phyloP scores from a whole-genome alignment of 768 basidiomycete genomes.

The Erythrobasidium yunnanense region DNA sequence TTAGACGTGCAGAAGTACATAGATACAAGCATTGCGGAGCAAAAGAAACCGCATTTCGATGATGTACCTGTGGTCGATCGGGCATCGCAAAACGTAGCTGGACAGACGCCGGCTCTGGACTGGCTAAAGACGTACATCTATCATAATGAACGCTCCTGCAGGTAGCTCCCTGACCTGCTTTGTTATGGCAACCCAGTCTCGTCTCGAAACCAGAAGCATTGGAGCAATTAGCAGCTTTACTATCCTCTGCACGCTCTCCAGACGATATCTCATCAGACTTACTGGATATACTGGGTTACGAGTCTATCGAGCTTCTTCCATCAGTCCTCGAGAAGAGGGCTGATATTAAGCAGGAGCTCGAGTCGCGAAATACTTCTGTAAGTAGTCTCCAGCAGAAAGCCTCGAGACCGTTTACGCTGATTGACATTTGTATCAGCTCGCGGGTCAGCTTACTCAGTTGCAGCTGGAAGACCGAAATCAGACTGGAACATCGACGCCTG shows the following conservation, averaged over 20 bases:
- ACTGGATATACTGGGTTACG: constrained; percentile 69
- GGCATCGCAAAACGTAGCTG: not conserved
- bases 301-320: constrained; percentile 66
- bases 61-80: no score
- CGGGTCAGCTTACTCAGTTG: not conserved
- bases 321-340: constrained; percentile 56
- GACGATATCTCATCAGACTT: constrained; percentile 69
- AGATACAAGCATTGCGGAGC: no score
- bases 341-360: constrained; percentile 40
- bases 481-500: not conserved
- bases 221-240: not conserved
- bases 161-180: no score
- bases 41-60: no score
- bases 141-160: not conserved
- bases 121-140: not conserved
- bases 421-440: not conserved
- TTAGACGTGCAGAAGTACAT: not conserved
- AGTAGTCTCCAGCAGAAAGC: not conserved
- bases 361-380: not conserved
- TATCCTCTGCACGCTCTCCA: constrained; percentile 40
- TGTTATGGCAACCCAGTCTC: no score
- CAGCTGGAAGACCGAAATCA: not conserved
- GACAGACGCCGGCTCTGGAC: not conserved
- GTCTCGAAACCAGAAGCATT: not conserved
- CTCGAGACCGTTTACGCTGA: not conserved